A percentile compares a stretch with the other conserved stretches of the same genome.
Conservation (phyloP, 805 yeast species). For the Candida loeiensis region DNA sequence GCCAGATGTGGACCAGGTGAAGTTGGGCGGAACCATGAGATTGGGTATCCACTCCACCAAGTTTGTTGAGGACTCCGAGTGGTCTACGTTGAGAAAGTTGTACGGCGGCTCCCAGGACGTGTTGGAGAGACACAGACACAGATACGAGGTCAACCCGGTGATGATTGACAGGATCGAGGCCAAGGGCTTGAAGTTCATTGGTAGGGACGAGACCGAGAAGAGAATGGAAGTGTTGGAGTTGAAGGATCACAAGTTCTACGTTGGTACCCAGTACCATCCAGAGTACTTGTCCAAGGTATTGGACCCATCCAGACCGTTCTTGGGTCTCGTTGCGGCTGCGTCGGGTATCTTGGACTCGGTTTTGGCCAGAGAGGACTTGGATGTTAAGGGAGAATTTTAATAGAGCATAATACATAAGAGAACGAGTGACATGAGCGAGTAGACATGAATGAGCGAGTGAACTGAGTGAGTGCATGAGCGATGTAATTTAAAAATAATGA, state of each 20-base stretch:
- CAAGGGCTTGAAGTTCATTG: conserved; percentile 83
- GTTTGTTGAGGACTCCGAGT: conserved; percentile 64
- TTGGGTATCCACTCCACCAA: conserved; percentile 89
- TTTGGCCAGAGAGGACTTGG: conserved; percentile 43
- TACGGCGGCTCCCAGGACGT: conserved; percentile 71
- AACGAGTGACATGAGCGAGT: not conserved
- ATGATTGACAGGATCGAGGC: conserved; percentile 67
- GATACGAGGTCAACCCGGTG: conserved; percentile 94
- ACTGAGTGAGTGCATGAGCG: too few species aligned
- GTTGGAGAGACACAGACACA: conserved; percentile 95
- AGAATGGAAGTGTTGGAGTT: conserved; percentile 95
- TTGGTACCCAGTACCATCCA: conserved; percentile 98
- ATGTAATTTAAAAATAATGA: too few species aligned
- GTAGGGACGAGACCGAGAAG: conserved; percentile 83
- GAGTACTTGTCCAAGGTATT: conserved; percentile 95
- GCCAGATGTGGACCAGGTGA: conserved; percentile 97
- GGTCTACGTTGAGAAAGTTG: conserved; percentile 69
- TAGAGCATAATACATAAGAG: conserved; percentile 3
- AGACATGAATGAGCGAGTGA: too few species aligned
- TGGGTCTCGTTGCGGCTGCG: conserved; percentile 94
- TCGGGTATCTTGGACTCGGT: conserved; percentile 75
- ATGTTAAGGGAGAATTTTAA: conserved; percentile 43
- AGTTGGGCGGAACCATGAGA: conserved; percentile 99
- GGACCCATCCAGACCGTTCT: conserved; percentile 94
- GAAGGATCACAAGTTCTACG: conserved; percentile 82